These are phyloP conservation scores for Sporobolomyces phaffii DNA, from an alignment of 768 basidiomycete genomes.

Conservation along the genomic window DNA sequence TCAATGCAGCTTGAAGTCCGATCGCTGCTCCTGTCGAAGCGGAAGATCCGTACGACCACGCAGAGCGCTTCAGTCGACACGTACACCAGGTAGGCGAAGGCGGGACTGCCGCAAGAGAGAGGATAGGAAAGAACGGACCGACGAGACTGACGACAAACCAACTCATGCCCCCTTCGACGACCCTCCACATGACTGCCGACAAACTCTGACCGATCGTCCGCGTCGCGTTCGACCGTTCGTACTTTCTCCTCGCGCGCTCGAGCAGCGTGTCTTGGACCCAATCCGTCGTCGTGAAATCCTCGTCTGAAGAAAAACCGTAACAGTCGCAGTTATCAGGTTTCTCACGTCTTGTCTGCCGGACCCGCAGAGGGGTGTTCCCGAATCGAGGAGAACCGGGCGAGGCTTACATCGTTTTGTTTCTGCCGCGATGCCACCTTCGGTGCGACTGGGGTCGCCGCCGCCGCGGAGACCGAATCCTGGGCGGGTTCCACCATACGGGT, in stretches of 20 bases:
- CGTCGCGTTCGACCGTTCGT: slow-evolving; percentile 47
- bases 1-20: slow-evolving; percentile 86
- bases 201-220: slow-evolving; percentile 50
- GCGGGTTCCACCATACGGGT: too few species aligned
- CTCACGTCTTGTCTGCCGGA: too few species aligned
- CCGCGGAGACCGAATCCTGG: slow-evolving; percentile 4
- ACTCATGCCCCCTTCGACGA: slow-evolving; percentile 68
- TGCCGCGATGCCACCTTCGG: slow-evolving; percentile 4
- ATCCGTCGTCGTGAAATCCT: slow-evolving; percentile 51
- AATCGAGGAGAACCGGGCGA: not conserved
- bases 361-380: not conserved
- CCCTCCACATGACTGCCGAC: slow-evolving; percentile 58
- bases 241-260: slow-evolving; percentile 72
- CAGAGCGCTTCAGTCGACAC: too few species aligned
- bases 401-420: slow-evolving; percentile 31
- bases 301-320: slow-evolving; percentile 1
- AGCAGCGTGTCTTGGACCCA: slow-evolving; percentile 95
- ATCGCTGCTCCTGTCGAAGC: slow-evolving; percentile 79
- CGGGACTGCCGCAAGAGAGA: too few species aligned
- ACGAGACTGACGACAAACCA: slow-evolving; percentile 89
- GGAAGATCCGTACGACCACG: too few species aligned
- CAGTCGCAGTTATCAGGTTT: too few species aligned
- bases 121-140: slow-evolving; percentile 56
- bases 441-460: not conserved
- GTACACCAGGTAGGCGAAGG: not conserved